Conservation (phyloP, 768 basidiomycete species). For the Steccherinum ochraceum region DNA sequence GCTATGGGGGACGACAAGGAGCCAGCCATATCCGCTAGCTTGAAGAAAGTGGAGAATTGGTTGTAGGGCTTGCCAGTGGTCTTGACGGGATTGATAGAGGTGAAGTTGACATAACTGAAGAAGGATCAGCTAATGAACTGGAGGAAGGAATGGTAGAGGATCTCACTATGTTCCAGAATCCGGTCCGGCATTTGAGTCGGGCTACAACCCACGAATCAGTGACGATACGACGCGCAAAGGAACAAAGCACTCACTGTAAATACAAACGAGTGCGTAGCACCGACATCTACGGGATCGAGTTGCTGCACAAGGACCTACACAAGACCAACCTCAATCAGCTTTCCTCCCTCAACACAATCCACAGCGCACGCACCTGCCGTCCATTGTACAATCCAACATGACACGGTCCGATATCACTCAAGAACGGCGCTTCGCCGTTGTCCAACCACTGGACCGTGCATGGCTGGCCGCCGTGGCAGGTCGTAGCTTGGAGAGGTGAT, state of each 20-base stretch:
- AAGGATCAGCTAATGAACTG: conserved; percentile 5
- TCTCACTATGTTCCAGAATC: conserved; percentile 55
- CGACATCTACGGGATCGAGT: conserved; percentile 50
- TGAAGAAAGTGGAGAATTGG: conserved; percentile 46
- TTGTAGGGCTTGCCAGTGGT: conserved; percentile 10
- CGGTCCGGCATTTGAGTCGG: conserved; percentile 48
- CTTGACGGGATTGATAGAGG: conserved; percentile 28
- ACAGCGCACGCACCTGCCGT: conserved; percentile 34
- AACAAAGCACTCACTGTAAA: conserved; percentile 44
- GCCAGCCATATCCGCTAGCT: conserved; percentile 54
- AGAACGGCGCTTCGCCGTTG: conserved; percentile 46
- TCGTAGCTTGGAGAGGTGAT: conserved; percentile 32
- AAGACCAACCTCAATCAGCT: not conserved
- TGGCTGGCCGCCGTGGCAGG: conserved; percentile 46
- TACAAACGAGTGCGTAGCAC: conserved; percentile 35
- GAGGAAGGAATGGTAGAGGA: not conserved
- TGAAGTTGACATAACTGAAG: conserved; percentile 57
- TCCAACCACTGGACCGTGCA: conserved; percentile 61
- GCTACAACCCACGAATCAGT: conserved; percentile 28
- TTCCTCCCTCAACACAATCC: not conserved
- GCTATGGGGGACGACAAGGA: conserved; percentile 44
- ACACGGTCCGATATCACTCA: conserved; percentile 44
- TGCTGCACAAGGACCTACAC: conserved; percentile 51
- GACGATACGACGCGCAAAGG: not conserved
- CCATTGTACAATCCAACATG: conserved; percentile 55